Base-by-base conservation (phyloP, 805 yeast genomes). In the Kregervanrija delftensis region DNA sequence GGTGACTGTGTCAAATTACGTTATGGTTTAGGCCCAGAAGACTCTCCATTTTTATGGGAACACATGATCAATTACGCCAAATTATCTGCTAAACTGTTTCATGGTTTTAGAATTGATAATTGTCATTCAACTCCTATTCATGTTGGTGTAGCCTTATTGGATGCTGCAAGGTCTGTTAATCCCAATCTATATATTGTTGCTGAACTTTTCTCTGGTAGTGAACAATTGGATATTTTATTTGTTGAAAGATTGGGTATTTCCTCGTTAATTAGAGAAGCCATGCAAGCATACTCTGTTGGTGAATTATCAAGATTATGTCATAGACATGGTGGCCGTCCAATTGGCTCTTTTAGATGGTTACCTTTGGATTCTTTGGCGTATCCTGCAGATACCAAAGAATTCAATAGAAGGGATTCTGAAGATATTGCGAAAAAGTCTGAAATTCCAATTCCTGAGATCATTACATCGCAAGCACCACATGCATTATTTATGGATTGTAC, bases 401-500 rank as follows among this genome's bases (percentile, higher is more conserved):
- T 44, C 42, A 38, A 4, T 38, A 56, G 38, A 46, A 54, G 52
- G 15, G 36, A 40, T 17, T 37, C 44, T 1, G 67, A 61, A 43
- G 59, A 56, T 45, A 55, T 59, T 9, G 64, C 57, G 36, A 61
- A 72, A 32, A 70, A 67, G 17, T 77, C 89, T 5, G 89, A 84
- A 59, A 66, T 84, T 49, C 79, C 79, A 48, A 73, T 86, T 40
- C 91, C 95, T 2, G 73, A 73, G 51, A 69, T 77, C 9, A 70
- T 91, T 39, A 71, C 80, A 1, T 72, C 83, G 4, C 76, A 81
- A 37, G 79, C 82, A n/a, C 95, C 96, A 4, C 97, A 89, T 65
- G 96, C 98, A 0, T 69, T 93, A 54, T 84, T 91, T 55, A 91
- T 93, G 97, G 98, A 93, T 59, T 91, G 97, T 58, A 90, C 98